Base-by-base conservation (phyloP, 768 basidiomycete species). In the Inosperma sp. region DNA sequence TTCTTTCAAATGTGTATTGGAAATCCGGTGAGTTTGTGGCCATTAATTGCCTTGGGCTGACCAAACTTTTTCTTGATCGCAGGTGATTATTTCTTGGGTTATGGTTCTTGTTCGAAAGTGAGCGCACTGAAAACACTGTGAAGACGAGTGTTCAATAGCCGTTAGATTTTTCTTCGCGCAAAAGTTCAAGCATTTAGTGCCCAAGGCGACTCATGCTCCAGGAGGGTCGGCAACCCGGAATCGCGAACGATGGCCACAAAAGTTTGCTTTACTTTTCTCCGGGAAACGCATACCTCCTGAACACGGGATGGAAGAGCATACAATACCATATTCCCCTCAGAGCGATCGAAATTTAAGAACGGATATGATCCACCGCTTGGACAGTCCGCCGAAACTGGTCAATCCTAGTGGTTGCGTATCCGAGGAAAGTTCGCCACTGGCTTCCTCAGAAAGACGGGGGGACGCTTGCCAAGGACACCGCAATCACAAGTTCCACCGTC, bases 21-120 rank as follows among this genome's bases (percentile, higher is more conserved):
- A 7, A 86, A 75, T 56, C 84, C 84, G 29, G 88, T 89, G 55
- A 61, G 85, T 74, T 19, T 7, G 37, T 21, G 49, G 31, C 16
- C 30, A 37, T 41, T 7, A 44, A 5, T 3, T 21, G 14, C 33
- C 14, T 33, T 23, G 16, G 19, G 3, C 9, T 29, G 17, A 5
- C n/a, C n/a, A n/a, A n/a, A n/a, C 12, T 13, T 48, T 41, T 31
- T 34, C n/a, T 23, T 16, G 21, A 46, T n/a, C 10, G 9, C 40
- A 91, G 83, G 80, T 91, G 31, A 60, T 83, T 12, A 79, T 93
- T 6, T 90, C 89, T 0, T 89, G 90, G 85, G 72, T 90, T 51
- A 87, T 89, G 66, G 89, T 95, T 22, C 79, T 83, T 51, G 77
- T 84, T 52, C 77, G 92, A 51, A 82, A 81, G 86, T 87, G 41